Evolutionary conservation across 2,329 filamentous ascomycete species (phyloP).

Genomic region (Metarhizium brunneum): DNA sequence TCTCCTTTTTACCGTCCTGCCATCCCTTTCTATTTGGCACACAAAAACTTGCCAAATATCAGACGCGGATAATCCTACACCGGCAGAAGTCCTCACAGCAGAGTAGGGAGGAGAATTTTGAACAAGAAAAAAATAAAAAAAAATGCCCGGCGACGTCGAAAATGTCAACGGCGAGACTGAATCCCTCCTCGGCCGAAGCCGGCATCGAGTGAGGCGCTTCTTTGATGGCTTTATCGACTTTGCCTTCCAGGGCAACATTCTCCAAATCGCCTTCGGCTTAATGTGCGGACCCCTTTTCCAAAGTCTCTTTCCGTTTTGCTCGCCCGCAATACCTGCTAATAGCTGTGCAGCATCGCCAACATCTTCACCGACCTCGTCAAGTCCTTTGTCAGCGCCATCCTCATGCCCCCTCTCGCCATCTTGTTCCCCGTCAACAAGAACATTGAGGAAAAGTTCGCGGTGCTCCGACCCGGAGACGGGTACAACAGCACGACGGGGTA

Average conservation of each 20-base stretch:
- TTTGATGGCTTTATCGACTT: slow-evolving; percentile 63
- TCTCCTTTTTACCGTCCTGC: too few species aligned
- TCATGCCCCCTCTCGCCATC: slow-evolving; percentile 60
- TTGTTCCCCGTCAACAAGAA: slow-evolving; percentile 62
- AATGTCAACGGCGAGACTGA: slow-evolving; percentile 18
- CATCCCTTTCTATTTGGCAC: too few species aligned
- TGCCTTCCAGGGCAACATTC: slow-evolving; percentile 63
- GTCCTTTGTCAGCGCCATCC: slow-evolving; percentile 60
- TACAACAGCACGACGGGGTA: slow-evolving; percentile 47
- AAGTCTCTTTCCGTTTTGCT: background rate
- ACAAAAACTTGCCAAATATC: background rate
- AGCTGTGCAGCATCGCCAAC: slow-evolving; percentile 47
- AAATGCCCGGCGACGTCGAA: slow-evolving; percentile 4
- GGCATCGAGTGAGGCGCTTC: slow-evolving; percentile 37
- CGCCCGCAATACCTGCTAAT: background rate
- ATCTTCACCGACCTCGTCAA: slow-evolving; percentile 65
- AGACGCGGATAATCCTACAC: background rate
- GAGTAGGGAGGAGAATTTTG: too few species aligned
- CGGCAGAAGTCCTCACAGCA: too few species aligned
- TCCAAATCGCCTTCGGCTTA: slow-evolving; percentile 66
- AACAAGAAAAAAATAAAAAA: background rate
- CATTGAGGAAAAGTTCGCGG: slow-evolving; percentile 65
- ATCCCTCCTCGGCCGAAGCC: slow-evolving; percentile 36
- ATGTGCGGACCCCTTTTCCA: slow-evolving; percentile 42
- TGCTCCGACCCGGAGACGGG: slow-evolving; percentile 48